Conservation (phyloP, 2,329 filamentous ascomycete species). For the Chrysoporthe puriensis region DNA sequence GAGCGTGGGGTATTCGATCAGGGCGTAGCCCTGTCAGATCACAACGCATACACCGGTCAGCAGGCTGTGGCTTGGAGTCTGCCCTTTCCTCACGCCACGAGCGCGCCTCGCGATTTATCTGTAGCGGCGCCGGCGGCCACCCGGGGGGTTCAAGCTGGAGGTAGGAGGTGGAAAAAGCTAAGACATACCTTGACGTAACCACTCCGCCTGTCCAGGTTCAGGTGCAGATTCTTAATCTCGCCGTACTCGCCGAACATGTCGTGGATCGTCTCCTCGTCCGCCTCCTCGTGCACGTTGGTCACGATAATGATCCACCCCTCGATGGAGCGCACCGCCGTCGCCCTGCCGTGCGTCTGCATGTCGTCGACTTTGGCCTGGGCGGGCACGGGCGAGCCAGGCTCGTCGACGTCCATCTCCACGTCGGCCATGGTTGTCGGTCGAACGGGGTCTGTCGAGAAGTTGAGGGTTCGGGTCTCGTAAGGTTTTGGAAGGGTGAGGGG, state of each 20-base stretch:
- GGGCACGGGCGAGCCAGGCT: constrained; percentile 43
- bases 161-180: background rate
- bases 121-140: background rate
- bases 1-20: constrained; percentile 83
- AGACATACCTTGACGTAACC: constrained; percentile 79
- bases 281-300: constrained; percentile 87
- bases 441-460: background rate
- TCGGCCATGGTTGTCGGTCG: constrained; percentile 50
- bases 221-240: constrained; percentile 84
- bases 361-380: constrained; percentile 56
- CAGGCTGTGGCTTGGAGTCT: background rate
- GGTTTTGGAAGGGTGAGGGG: background rate
- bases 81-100: too few relatives aligned
- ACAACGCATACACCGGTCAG: background rate
- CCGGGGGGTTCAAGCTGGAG: background rate
- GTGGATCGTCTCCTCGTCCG: constrained; percentile 79
- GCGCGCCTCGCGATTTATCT: too few relatives aligned
- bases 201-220: constrained; percentile 80
- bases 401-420: constrained; percentile 64
- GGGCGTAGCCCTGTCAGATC: constrained; percentile 70
- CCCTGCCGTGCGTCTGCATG: constrained; percentile 73
- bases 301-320: constrained; percentile 89
- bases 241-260: constrained; percentile 84
- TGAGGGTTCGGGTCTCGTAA: background rate
- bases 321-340: constrained; percentile 82